Evolutionary conservation across 176 grass and related monocot species (phyloP).

Genomic region (Aegilops bicornis): DNA sequence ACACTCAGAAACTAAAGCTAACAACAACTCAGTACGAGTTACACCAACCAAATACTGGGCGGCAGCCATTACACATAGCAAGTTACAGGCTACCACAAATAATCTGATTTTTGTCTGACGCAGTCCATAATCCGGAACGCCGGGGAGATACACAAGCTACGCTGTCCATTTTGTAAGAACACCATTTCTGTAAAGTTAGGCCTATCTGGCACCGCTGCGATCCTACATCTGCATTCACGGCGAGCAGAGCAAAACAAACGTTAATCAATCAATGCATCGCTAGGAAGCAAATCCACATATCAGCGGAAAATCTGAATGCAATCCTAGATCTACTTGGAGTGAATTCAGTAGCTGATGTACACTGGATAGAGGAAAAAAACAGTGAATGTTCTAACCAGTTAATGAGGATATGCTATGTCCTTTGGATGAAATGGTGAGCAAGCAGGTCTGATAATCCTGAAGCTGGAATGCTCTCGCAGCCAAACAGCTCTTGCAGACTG

Average conservation of each 20-base stretch:
- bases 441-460: constrained; percentile 72
- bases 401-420: constrained; percentile 63
- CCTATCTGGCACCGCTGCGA: constrained; percentile 57
- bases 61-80: constrained; percentile 33
- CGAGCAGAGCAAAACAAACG: background rate
- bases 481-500: constrained; percentile 85
- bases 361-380: background rate
- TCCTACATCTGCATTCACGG: constrained; percentile 44
- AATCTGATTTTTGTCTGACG: constrained; percentile 39
- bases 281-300: background rate
- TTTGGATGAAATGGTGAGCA: constrained; percentile 67
- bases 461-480: constrained; percentile 65
- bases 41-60: constrained; percentile 38
- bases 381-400: constrained; percentile 57
- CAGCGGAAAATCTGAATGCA: background rate
- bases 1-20: constrained; percentile 29
- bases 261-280: background rate
- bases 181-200: constrained; percentile 62
- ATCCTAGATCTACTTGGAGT: background rate
- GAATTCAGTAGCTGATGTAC: background rate
- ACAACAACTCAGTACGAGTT: constrained; percentile 36
- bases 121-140: constrained; percentile 38
- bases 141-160: constrained; percentile 42
- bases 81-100: constrained; percentile 58
- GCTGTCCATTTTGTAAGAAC: constrained; percentile 60